These are phyloP conservation scores for Yamadazyma blattariae DNA, from an alignment of 1,139 yeast genomes.

Conservation along the genomic window DNA sequence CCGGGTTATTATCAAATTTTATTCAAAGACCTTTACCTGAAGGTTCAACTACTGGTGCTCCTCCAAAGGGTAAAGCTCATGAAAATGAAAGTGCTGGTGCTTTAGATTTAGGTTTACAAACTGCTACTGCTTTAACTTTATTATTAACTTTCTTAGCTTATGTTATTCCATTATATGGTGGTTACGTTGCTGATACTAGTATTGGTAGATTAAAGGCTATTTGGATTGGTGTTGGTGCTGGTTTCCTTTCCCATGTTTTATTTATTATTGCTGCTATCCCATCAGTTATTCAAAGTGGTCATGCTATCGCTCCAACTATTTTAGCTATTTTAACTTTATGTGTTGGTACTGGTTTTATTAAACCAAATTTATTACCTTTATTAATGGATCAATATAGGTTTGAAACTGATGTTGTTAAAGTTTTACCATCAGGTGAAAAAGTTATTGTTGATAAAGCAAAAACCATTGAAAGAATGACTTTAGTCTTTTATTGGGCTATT, in stretches of 20 bases:
- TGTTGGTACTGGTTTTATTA: conserved; percentile 49
- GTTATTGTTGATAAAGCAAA: conserved; percentile 71
- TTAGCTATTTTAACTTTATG: conserved; percentile 38
- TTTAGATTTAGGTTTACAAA: conserved; percentile 34
- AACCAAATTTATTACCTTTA: conserved; percentile 51
- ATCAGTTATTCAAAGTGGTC: conserved; percentile 29
- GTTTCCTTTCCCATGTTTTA: conserved; percentile 36
- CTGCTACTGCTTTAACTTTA: conserved; percentile 39
- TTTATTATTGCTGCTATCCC: conserved; percentile 43
- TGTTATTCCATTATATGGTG: conserved; percentile 42
- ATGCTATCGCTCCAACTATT: conserved; percentile 33
- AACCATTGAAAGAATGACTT: conserved; percentile 71
- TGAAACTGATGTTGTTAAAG: conserved; percentile 56
- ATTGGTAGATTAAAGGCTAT: conserved; percentile 42
- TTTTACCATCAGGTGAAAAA: conserved; percentile 57
- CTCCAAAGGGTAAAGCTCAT: conserved; percentile 24
- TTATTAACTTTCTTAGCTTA: conserved; percentile 42
- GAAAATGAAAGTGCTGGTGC: conserved; percentile 40
- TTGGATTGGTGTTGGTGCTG: conserved; percentile 38
- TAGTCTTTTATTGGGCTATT: conserved; percentile 76
- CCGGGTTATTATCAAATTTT: conserved; percentile 41
- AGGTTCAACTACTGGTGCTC: conserved; percentile 46
- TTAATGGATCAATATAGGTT: conserved; percentile 52
- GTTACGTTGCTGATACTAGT: conserved; percentile 40
- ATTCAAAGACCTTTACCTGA: conserved; percentile 49